These are phyloP conservation scores for Penicillium janthinellum DNA, from an alignment of 2,329 filamentous ascomycete genomes.

Conservation along the genomic window DNA sequence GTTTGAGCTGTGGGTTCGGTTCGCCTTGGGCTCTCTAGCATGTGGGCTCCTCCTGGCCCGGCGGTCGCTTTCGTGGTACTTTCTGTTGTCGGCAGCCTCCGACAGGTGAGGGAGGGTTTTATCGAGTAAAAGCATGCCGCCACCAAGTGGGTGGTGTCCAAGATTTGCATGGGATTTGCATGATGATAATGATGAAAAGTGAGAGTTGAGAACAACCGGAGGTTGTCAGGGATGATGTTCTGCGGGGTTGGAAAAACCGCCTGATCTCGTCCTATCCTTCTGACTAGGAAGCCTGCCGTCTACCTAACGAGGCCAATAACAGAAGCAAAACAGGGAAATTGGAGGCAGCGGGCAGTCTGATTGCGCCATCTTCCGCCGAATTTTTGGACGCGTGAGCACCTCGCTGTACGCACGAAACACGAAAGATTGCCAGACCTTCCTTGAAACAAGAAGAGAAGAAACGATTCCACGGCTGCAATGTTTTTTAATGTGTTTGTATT, in stretches of 20 bases:
- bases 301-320: too few relatives aligned
- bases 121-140: slow-evolving; percentile 15
- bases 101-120: slow-evolving; percentile 13
- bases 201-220: background rate
- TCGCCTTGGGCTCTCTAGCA: background rate
- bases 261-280: background rate
- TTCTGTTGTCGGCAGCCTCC: slow-evolving; percentile 16
- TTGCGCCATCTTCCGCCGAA: background rate
- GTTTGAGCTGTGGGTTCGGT: background rate
- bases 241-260: slow-evolving; percentile 5
- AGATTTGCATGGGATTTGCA: background rate
- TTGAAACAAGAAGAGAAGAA: too few relatives aligned
- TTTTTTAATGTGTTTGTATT: too few relatives aligned
- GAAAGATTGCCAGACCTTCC: too few relatives aligned
- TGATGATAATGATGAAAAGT: background rate
- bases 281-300: background rate
- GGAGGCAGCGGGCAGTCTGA: background rate
- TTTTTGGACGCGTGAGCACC: background rate
- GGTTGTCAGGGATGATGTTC: background rate
- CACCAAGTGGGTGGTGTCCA: background rate
- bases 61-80: background rate
- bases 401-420: too few relatives aligned
- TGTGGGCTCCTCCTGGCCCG: background rate
- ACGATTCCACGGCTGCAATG: too few relatives aligned
- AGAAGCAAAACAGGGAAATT: background rate